These are phyloP conservation scores for Zasmidium angulare DNA, from an alignment of 2,329 filamentous ascomycete species.

Conservation along the genomic window DNA sequence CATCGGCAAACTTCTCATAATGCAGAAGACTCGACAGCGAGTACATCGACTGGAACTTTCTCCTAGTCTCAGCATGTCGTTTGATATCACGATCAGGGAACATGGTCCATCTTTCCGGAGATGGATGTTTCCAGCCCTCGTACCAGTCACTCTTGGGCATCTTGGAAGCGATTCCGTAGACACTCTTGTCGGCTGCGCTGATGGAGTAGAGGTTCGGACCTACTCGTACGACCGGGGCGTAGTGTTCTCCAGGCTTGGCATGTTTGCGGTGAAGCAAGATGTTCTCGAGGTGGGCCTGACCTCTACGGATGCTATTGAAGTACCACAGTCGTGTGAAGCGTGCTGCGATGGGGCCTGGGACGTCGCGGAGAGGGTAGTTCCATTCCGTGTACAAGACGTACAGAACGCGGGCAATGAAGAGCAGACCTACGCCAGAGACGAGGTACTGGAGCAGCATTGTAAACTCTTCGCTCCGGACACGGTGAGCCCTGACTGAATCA, in stretches of 20 bases:
- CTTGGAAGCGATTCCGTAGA: constrained; percentile 24
- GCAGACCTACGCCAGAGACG: not conserved
- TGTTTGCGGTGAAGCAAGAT: constrained; percentile 24
- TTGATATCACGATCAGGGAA: constrained; percentile 21
- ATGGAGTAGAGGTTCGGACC: constrained; percentile 26
- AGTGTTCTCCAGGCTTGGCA: constrained; percentile 16
- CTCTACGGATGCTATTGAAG: constrained; percentile 20
- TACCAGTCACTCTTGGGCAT: constrained; percentile 28
- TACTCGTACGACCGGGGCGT: constrained; percentile 23
- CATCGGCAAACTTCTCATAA: constrained; percentile 25
- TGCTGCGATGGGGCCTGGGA: constrained; percentile 24
- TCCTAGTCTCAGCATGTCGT: constrained; percentile 18
- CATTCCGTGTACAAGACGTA: constrained; percentile 8
- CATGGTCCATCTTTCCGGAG: constrained; percentile 16
- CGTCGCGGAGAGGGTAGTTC: constrained; percentile 16
- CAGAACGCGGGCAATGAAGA: not conserved
- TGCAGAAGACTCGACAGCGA: constrained; percentile 24
- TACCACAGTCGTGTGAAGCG: constrained; percentile 26
- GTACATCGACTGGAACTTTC: constrained; percentile 26
- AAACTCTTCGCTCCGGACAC: no score
- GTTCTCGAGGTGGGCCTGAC: constrained; percentile 23
- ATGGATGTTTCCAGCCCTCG: constrained; percentile 17
- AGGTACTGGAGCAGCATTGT: no score
- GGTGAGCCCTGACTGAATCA: no score
- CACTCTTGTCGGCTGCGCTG: constrained; percentile 15